A percentile compares a stretch with the other conserved stretches of the same genome.
These are phyloP conservation scores for Ogataea parapolymorpha DNA, from an alignment of 805 yeast species.

Conservation along the genomic window DNA sequence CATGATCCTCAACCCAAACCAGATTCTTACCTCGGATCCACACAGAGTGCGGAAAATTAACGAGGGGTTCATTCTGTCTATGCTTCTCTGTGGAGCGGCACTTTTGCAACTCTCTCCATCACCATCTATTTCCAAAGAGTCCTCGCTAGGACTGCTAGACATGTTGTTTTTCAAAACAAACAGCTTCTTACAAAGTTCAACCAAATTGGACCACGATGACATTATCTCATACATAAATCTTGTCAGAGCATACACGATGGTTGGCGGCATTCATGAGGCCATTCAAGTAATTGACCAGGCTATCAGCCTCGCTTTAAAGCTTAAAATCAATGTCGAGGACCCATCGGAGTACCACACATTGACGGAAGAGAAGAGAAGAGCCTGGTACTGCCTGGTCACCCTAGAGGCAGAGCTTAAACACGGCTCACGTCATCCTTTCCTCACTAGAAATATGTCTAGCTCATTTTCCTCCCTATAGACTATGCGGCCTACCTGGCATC, in stretches of 20 bases:
- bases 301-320: constrained; percentile 12
- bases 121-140: not conserved
- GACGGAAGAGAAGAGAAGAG: constrained; percentile 13
- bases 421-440: not conserved
- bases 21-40: constrained; percentile 5
- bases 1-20: constrained; percentile 7
- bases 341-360: constrained; percentile 1
- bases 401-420: constrained; percentile 11
- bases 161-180: constrained; percentile 6
- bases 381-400: constrained; percentile 14
- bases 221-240: constrained; percentile 19
- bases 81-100: constrained; percentile 11
- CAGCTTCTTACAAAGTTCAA: constrained; percentile 11
- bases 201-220: constrained; percentile 17
- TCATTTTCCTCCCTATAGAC: constrained; percentile 5
- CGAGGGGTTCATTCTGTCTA: constrained; percentile 11
- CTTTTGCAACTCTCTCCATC: constrained; percentile 5
- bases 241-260: constrained; percentile 12
- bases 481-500: constrained; percentile 1
- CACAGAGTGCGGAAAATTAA: constrained; percentile 4
- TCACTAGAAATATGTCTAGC: constrained; percentile 2
- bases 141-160: constrained; percentile 3
- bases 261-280: constrained; percentile 11
- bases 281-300: constrained; percentile 12
- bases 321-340: constrained; percentile 16